Evolutionary conservation across 192 early-diverging fungal genomes (phyloP), one percentile per base, ranked within the genome.

Genomic region (Linnemannia exigua): DNA sequence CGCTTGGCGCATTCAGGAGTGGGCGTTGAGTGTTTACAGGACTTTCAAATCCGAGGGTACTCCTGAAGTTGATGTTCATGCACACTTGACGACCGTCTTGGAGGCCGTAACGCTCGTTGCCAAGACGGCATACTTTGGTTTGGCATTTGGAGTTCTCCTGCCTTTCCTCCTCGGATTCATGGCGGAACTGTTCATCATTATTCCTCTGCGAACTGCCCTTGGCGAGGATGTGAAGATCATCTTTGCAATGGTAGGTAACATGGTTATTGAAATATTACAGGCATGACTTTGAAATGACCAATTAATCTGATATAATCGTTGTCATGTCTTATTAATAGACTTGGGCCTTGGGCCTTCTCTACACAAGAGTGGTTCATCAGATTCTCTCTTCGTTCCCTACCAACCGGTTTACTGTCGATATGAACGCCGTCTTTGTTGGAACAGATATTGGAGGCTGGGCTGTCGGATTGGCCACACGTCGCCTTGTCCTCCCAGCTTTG

Each of bases 151-250:
- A 38, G n/a, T 97, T 11, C 68, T 95, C 22, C 77, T 96, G 16
- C 96, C 96, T 5, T 81, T 94, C 47, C 66, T 93, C 8, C 58
- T 95, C 3, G 95, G 96, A 19, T 75, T 96, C 19, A 72, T 95
- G 25, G 90, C 95, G 70, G 94, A 97, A 44, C 75, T 97, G 16
- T 96, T 96, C 83, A 67, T 96, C 31, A 90, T 96, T 70, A 73
- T 91, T 19, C 94, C 95, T 20, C 76, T 94, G 51, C 82, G 89
- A 37, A 84, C 79, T 70, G 41, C 87, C 33, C 70, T 87, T 48
- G 44, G 76, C 66, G 82, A 88, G 71, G 48, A 72, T 61, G 38
- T 77, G 48, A 71, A 75, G 46, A 31, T 79, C 75, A 51, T 84
- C 84, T 67, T 84, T 88, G 81, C 89, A 80, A 82, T 85, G 69